phyloP scores from a whole-genome alignment of 2,329 filamentous ascomycete species.

The Monosporascus sp. region DNA sequence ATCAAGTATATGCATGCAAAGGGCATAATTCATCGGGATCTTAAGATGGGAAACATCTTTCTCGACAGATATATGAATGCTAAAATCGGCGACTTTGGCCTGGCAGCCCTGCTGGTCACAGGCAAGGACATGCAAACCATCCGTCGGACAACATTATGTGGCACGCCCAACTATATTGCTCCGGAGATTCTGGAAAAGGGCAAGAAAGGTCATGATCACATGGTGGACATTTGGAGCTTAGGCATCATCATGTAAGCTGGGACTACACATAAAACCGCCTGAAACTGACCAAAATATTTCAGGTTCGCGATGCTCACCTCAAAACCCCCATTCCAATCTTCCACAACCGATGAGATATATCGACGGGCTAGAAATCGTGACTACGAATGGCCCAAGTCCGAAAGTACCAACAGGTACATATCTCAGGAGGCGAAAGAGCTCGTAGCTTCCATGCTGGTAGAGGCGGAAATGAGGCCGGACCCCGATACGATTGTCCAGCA shows the following conservation, averaged over 20 bases:
- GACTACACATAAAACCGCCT: not conserved
- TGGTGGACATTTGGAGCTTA: constrained; percentile 97
- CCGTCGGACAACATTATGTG: constrained; percentile 87
- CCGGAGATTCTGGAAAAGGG: constrained; percentile 94
- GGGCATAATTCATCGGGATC: constrained; percentile 91
- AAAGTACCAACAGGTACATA: constrained; percentile 62
- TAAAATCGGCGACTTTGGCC: constrained; percentile 94
- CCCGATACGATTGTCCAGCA: constrained; percentile 77
- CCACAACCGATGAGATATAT: constrained; percentile 82
- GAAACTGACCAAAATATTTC: constrained; percentile 21
- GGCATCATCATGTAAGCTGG: constrained; percentile 84
- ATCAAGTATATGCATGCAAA: constrained; percentile 97
- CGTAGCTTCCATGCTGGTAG: constrained; percentile 69
- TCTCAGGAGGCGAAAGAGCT: constrained; percentile 72
- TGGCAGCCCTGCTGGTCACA: constrained; percentile 86
- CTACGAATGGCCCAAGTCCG: constrained; percentile 71
- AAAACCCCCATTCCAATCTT: constrained; percentile 92
- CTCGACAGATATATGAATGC: constrained; percentile 93
- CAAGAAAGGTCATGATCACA: constrained; percentile 92
- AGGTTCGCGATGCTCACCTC: constrained; percentile 96
- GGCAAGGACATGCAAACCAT: constrained; percentile 82
- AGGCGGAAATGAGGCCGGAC: constrained; percentile 67
- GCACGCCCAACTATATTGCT: constrained; percentile 97
- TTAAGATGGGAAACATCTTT: constrained; percentile 98
- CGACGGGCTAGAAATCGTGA: constrained; percentile 63